phyloP scores from a whole-genome alignment of 2,329 filamentous ascomycete genomes.

The Gremmenia infestans region DNA sequence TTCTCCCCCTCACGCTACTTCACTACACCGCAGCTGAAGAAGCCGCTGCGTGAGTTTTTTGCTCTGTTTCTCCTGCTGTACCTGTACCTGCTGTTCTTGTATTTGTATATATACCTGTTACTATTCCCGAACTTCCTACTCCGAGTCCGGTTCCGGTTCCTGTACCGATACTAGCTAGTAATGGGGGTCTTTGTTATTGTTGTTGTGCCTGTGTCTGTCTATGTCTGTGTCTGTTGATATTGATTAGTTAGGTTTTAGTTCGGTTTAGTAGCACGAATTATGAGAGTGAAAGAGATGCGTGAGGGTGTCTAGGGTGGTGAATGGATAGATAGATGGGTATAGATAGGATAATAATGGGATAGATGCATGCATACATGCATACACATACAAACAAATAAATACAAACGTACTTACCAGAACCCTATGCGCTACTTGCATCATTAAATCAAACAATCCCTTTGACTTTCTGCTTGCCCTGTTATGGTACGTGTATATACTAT shows the following conservation, averaged over 20 bases:
- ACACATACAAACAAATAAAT: too few relatives aligned
- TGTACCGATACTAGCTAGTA: background rate
- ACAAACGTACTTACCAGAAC: too few relatives aligned
- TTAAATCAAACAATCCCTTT: background rate
- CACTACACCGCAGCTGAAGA: slow-evolving; percentile 7
- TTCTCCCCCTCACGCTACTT: slow-evolving; percentile 20
- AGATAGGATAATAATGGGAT: too few relatives aligned
- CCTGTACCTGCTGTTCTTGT: too few relatives aligned
- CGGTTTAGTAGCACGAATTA: too few relatives aligned
- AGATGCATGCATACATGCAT: too few relatives aligned
- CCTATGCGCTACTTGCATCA: too few relatives aligned
- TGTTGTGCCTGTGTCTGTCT: background rate
- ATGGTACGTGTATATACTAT: background rate
- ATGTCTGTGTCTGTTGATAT: too few relatives aligned
- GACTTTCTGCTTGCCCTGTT: background rate
- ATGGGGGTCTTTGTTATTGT: background rate
- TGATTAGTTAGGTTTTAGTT: too few relatives aligned
- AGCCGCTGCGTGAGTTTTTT: background rate
- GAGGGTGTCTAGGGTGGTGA: background rate
- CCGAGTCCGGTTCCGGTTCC: background rate
- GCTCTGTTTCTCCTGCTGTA: background rate
- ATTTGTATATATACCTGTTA: too few relatives aligned
- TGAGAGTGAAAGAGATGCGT: too few relatives aligned
- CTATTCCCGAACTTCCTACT: too few relatives aligned
- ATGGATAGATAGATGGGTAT: background rate